Evolutionary conservation across 805 yeast species (phyloP).

Genomic region (Clavispora carvajalis): DNA sequence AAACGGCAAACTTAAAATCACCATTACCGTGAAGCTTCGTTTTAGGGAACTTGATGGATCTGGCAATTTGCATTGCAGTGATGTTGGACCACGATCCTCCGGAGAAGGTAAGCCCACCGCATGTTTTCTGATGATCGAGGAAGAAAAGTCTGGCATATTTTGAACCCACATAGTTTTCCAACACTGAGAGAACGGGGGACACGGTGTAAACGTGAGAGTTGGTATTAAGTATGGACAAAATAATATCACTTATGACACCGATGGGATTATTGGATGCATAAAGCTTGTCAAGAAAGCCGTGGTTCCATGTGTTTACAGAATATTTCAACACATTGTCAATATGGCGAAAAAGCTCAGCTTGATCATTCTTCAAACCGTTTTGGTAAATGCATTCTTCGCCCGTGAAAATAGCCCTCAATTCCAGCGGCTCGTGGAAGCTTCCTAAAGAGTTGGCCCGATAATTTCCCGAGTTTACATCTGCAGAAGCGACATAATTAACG

Average conservation of each 20-base stretch:
- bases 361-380: slow-evolving; percentile 31
- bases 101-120: slow-evolving; percentile 81
- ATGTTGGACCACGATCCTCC: slow-evolving; percentile 88
- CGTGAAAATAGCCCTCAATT: slow-evolving; percentile 32
- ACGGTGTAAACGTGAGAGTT: slow-evolving; percentile 85
- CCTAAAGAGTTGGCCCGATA: slow-evolving; percentile 47
- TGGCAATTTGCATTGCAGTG: slow-evolving; percentile 73
- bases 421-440: slow-evolving; percentile 44
- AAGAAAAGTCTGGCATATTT: slow-evolving; percentile 67
- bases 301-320: slow-evolving; percentile 82
- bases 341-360: slow-evolving; percentile 37
- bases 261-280: slow-evolving; percentile 85
- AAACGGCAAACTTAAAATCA: slow-evolving; percentile 56
- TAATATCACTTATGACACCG: slow-evolving; percentile 68
- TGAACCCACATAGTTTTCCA: slow-evolving; percentile 63
- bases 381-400: slow-evolving; percentile 28
- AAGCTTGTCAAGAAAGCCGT: slow-evolving; percentile 77
- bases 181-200: slow-evolving; percentile 70
- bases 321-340: slow-evolving; percentile 55
- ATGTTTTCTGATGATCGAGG: slow-evolving; percentile 32
- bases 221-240: slow-evolving; percentile 68
- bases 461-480: slow-evolving; percentile 31
- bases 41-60: slow-evolving; percentile 61
- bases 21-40: slow-evolving; percentile 59
- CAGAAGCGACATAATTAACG: slow-evolving; percentile 45